These are phyloP conservation scores for Asterochloris sp. DNA, from an alignment of 139 green algal genomes.

Conservation along the genomic window DNA sequence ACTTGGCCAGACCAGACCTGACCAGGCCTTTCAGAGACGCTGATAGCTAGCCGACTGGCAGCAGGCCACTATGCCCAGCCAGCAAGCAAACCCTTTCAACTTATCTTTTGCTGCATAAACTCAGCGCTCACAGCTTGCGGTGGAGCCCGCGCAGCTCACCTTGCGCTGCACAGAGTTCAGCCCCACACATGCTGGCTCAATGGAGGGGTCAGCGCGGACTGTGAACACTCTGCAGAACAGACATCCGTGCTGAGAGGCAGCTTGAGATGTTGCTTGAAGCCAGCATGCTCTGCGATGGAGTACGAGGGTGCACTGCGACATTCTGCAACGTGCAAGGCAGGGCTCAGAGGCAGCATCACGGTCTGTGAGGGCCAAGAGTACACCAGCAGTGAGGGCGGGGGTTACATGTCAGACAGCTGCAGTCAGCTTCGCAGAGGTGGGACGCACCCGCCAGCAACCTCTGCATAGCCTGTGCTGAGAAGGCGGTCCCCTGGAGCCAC, in stretches of 20 bases:
- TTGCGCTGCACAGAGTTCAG: constrained; percentile 86
- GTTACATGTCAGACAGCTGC: neutral
- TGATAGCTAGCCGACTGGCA: too few relatives aligned
- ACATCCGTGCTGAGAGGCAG: neutral
- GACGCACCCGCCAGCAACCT: constrained; percentile 57
- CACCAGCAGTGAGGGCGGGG: too few relatives aligned
- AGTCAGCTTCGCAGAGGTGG: neutral
- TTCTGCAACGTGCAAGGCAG: too few relatives aligned
- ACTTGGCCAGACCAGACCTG: too few relatives aligned
- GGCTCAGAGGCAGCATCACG: neutral
- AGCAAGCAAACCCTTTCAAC: neutral
- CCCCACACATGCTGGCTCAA: constrained; percentile 60
- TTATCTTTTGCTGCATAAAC: neutral
- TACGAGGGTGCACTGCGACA: too few relatives aligned
- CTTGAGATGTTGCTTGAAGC: neutral
- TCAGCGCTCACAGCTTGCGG: neutral
- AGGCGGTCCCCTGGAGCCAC: constrained; percentile 49
- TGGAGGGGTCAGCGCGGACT: constrained; percentile 36
- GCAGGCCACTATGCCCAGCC: neutral
- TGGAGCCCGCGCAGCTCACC: constrained; percentile 19
- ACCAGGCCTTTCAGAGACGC: too few relatives aligned
- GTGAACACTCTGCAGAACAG: constrained; percentile 71
- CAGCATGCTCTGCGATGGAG: too few relatives aligned
- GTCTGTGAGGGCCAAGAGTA: neutral
- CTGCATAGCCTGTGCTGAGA: constrained; percentile 28